Percentiles rank a stretch among this genome's conserved stretches.
Conservation (phyloP, 306 rosid genomes). For the Castanospermum australe region DNA sequence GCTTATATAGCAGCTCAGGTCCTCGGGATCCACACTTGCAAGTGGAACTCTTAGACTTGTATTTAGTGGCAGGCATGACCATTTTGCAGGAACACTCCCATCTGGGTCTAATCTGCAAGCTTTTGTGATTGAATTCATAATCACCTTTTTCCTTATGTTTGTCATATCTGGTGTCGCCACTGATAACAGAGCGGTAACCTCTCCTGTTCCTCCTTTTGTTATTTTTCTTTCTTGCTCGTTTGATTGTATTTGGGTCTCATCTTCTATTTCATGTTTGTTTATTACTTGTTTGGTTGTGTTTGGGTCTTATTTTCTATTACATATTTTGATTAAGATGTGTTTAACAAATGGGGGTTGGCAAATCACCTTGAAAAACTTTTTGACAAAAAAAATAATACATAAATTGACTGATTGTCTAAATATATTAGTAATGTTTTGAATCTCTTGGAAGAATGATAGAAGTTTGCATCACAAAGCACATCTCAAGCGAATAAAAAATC, state of each 20-base stretch:
- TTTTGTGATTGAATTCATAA: slow-evolving; percentile 75
- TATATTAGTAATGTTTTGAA: slow-evolving; percentile 12
- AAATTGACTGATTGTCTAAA: slow-evolving; percentile 31
- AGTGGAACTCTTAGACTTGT: slow-evolving; percentile 68
- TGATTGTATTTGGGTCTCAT: no score
- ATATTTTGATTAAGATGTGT: neutral
- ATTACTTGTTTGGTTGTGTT: slow-evolving; percentile 6
- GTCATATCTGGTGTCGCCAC: slow-evolving; percentile 82
- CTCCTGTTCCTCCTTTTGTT: neutral
- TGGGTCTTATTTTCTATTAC: neutral
- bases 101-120: slow-evolving; percentile 56
- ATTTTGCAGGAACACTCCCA: slow-evolving; percentile 68
- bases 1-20: slow-evolving; percentile 64
- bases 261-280: no score
- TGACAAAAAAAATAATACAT: neutral
- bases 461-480: slow-evolving; percentile 17
- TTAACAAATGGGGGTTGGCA: neutral
- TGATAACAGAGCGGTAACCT: slow-evolving; percentile 74
- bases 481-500: slow-evolving; percentile 7
- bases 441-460: neutral
- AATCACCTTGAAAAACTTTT: slow-evolving; percentile 5
- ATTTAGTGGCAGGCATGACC: slow-evolving; percentile 47
- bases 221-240: neutral
- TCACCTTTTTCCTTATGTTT: slow-evolving; percentile 88
- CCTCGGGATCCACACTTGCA: slow-evolving; percentile 80